phyloP scores from a whole-genome alignment of 768 basidiomycete genomes.

The Fistulinella prunicolor region DNA sequence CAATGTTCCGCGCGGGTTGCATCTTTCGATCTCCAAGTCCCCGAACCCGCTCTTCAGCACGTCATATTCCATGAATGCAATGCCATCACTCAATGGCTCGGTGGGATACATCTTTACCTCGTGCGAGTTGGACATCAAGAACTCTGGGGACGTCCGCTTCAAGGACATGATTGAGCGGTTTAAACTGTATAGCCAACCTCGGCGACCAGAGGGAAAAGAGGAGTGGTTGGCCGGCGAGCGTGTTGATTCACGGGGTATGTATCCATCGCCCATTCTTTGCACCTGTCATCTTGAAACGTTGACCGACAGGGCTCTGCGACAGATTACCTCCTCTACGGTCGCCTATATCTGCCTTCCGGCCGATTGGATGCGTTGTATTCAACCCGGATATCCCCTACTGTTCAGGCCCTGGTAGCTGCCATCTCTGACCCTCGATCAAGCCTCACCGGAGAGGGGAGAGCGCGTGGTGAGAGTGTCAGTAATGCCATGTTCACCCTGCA shows the following conservation, averaged over 20 bases:
- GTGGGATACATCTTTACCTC: constrained; percentile 93
- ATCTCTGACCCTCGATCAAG: constrained; percentile 76
- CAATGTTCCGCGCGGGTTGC: constrained; percentile 74
- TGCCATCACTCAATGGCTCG: constrained; percentile 90
- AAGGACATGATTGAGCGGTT: constrained; percentile 91
- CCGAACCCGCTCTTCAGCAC: constrained; percentile 88
- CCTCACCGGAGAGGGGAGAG: constrained; percentile 38
- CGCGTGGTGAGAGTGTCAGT: constrained; percentile 48
- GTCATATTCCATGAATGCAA: constrained; percentile 88
- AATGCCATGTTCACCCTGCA: constrained; percentile 84
- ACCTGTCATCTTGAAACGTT: constrained; percentile 14
- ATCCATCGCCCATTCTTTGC: constrained; percentile 15
- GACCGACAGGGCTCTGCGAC: constrained; percentile 17
- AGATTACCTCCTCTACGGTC: constrained; percentile 95
- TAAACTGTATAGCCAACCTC: constrained; percentile 77
- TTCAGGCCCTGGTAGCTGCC: constrained; percentile 81
- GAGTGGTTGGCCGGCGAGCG: constrained; percentile 80
- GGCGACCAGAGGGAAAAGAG: constrained; percentile 73
- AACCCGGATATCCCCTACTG: constrained; percentile 69
- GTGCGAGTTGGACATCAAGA: constrained; percentile 70
- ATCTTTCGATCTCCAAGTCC: constrained; percentile 80
- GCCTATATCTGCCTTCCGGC: constrained; percentile 85
- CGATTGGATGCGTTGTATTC: constrained; percentile 89
- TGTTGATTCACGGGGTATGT: constrained; percentile 69
- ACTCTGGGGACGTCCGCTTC: constrained; percentile 70